Evolutionary conservation across 139 green algal species (phyloP).

Genomic region (Picocystis salinarum): DNA sequence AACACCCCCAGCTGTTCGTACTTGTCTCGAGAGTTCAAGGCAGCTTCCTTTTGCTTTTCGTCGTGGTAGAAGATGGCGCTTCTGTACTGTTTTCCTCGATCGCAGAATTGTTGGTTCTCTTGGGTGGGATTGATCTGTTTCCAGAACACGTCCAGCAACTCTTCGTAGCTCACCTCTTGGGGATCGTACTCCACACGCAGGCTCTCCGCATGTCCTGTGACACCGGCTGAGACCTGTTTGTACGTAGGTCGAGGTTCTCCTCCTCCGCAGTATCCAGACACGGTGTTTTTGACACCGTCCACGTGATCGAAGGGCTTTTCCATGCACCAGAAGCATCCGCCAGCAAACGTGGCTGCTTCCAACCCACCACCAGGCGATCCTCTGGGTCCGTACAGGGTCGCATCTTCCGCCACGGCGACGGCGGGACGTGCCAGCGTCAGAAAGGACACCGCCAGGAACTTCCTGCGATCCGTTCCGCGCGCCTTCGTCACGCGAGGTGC

Average conservation of each 20-base stretch:
- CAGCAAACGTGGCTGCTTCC: conserved; percentile 12
- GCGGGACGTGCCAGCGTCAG: neutral
- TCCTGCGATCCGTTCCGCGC: no score
- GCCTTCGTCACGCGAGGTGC: neutral
- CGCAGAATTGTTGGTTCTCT: conserved; percentile 22
- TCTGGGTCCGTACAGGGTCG: no score
- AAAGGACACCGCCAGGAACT: conserved; percentile 1
- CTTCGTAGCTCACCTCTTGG: conserved; percentile 14
- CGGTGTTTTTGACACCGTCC: conserved; percentile 8
- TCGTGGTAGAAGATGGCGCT: conserved; percentile 7
- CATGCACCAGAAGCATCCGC: conserved; percentile 22
- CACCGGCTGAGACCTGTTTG: conserved; percentile 18
- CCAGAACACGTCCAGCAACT: conserved; percentile 28
- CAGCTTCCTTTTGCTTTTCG: conserved; percentile 5
- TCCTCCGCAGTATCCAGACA: conserved; percentile 19
- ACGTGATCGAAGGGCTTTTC: conserved; percentile 13
- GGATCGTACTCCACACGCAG: conserved; percentile 28
- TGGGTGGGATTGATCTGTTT: conserved; percentile 32
- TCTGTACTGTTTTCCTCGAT: conserved; percentile 13
- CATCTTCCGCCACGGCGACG: neutral
- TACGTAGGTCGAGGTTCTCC: conserved; percentile 12
- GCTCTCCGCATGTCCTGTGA: conserved; percentile 39
- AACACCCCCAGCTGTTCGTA: conserved; percentile 2
- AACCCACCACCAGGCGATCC: conserved; percentile 1
- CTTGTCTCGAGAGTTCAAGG: neutral